A percentile compares a stretch with the other conserved stretches of the same genome.
Evolutionary conservation across 1,284 basidiomycete species (phyloP).

Genomic region (Leccinum holopus): DNA sequence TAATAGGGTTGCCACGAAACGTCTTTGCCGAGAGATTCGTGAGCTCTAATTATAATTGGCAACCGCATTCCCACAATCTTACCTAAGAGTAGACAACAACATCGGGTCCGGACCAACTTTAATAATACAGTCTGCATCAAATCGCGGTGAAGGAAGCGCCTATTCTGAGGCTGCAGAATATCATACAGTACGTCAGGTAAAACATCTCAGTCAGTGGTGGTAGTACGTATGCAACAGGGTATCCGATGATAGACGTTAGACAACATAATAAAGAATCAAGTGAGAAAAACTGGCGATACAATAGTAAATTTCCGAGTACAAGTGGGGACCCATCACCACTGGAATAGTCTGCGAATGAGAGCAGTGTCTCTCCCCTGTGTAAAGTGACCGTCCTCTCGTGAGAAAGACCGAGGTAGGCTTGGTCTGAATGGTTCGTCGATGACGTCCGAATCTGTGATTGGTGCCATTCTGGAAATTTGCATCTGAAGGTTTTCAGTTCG

Average conservation of each 20-base stretch:
- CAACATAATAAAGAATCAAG: conserved; percentile 32
- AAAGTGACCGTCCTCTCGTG: conserved; percentile 34
- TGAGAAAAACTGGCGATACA: conserved; percentile 31
- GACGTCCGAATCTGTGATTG: conserved; percentile 42
- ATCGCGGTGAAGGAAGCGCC: not conserved
- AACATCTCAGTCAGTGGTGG: conserved; percentile 33
- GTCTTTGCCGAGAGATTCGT: not conserved
- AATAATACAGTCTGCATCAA: not conserved
- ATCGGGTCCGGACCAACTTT: not conserved
- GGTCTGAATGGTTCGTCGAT: conserved; percentile 41
- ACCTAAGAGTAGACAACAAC: not conserved
- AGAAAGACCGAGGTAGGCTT: conserved; percentile 32
- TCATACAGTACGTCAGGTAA: conserved; percentile 31
- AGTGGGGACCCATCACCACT: conserved; percentile 25
- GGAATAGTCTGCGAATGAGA: conserved; percentile 36
- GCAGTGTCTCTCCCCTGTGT: conserved; percentile 34
- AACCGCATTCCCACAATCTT: not conserved
- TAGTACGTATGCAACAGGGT: conserved; percentile 40
- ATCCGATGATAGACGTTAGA: conserved; percentile 32
- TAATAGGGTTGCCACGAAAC: not conserved
- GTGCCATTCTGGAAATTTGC: conserved; percentile 58
- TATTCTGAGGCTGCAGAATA: conserved; percentile 14
- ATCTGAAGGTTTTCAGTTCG: conserved; percentile 39
- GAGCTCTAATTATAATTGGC: not conserved
- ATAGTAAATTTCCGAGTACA: conserved; percentile 26